Evolutionary conservation across 2,329 filamentous ascomycete species (phyloP).

Genomic region (Fusarium tricinctum): DNA sequence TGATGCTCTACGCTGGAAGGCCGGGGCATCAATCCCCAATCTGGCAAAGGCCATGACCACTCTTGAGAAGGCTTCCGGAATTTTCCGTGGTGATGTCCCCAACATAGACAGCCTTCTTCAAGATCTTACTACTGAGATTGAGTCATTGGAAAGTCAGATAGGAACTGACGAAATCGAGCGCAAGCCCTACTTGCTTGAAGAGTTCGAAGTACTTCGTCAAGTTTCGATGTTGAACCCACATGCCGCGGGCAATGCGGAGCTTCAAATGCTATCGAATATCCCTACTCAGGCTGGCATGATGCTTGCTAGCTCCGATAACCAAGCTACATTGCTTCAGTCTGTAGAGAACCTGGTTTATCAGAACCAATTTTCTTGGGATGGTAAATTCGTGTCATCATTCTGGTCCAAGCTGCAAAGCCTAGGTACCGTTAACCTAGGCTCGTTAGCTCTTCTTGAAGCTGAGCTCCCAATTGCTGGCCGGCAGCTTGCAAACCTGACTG

Average conservation of each 20-base stretch:
- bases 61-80: conserved; percentile 68
- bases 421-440: conserved; percentile 68
- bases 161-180: conserved; percentile 58
- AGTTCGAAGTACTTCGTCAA: conserved; percentile 72
- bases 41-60: conserved; percentile 68
- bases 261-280: conserved; percentile 64
- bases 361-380: conserved; percentile 57
- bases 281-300: conserved; percentile 54
- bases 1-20: conserved; percentile 72
- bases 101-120: conserved; percentile 64
- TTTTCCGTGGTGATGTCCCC: conserved; percentile 61
- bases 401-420: conserved; percentile 68
- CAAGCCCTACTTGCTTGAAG: conserved; percentile 64
- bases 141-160: conserved; percentile 63
- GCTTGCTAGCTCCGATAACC: conserved; percentile 52
- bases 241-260: conserved; percentile 49
- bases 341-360: conserved; percentile 63
- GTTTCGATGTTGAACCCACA: conserved; percentile 59
- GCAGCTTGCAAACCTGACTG: conserved; percentile 65
- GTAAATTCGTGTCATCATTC: conserved; percentile 60
- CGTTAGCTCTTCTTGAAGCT: conserved; percentile 73
- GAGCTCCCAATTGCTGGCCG: conserved; percentile 74
- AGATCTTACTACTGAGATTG: conserved; percentile 65
- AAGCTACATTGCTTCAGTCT: conserved; percentile 60
- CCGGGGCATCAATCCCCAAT: conserved; percentile 64